A percentile compares a stretch with the other conserved stretches of the same genome.
These are phyloP conservation scores for Chlorella sp. DNA, from an alignment of 139 green algal genomes.

Conservation along the genomic window DNA sequence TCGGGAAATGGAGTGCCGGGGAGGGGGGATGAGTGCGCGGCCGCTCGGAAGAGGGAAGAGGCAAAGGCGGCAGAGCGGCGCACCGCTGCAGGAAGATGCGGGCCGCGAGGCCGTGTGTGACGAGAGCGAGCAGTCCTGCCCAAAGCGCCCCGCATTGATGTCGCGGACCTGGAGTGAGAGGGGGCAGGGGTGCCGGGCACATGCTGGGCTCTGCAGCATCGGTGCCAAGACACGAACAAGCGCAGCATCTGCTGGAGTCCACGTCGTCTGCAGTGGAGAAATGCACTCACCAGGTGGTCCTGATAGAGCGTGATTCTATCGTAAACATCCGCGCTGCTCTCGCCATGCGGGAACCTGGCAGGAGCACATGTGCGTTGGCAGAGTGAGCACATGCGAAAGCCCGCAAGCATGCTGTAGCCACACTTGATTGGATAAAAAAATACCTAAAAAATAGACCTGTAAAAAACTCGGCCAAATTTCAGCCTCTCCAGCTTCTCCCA, in stretches of 20 bases:
- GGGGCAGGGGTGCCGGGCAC: neutral
- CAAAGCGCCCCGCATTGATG: constrained; percentile 66
- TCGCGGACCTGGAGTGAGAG: constrained; percentile 60
- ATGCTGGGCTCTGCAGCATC: neutral
- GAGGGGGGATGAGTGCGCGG: neutral
- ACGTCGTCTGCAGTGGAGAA: neutral
- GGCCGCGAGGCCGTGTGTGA: constrained; percentile 85
- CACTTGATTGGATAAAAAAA: constrained; percentile 12
- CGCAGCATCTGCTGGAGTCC: neutral
- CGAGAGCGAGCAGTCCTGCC: constrained; percentile 73
- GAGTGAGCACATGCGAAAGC: no score
- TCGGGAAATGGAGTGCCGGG: no score
- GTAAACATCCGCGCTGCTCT: constrained; percentile 92
- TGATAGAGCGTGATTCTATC: constrained; percentile 88
- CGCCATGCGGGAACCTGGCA: constrained; percentile 83
- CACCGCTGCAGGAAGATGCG: constrained; percentile 92
- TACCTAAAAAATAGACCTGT: constrained; percentile 31
- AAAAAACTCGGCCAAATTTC: constrained; percentile 88
- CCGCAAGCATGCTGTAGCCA: no score
- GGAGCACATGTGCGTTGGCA: no score
- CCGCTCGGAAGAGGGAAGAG: neutral
- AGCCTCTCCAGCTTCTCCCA: constrained; percentile 81
- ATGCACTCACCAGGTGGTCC: neutral
- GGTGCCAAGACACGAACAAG: neutral
- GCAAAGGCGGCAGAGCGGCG: neutral